phyloP scores from a whole-genome alignment of 305 asterid species.

The Fraxinus ornus region DNA sequence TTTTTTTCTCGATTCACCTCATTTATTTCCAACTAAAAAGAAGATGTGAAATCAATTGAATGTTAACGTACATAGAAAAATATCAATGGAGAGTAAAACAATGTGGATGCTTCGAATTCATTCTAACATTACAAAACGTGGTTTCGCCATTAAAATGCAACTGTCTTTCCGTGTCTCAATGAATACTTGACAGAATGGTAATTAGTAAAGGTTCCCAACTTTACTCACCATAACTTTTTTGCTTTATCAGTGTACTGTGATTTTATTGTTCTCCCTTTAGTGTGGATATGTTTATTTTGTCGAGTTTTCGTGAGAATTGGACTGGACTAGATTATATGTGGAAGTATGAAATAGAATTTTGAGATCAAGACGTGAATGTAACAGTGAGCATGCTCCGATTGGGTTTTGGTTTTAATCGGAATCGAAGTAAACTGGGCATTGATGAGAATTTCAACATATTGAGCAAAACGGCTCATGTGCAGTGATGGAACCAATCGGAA shows the following conservation, averaged over 20 bases:
- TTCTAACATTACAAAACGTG: neutral
- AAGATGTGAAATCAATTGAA: neutral
- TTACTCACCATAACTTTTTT: neutral
- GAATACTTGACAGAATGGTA: conserved; percentile 17
- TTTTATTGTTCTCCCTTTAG: neutral
- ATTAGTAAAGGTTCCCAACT: conserved; percentile 11
- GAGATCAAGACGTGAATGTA: neutral
- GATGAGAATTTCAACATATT: neutral
- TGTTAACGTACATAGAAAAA: neutral
- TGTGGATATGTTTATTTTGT: neutral
- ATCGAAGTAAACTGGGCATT: neutral
- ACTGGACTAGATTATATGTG: neutral
- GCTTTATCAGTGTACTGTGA: conserved; percentile 9
- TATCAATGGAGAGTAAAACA: neutral
- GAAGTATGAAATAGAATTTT: neutral
- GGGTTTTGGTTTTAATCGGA: neutral
- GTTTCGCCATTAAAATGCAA: neutral
- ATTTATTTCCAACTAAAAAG: neutral
- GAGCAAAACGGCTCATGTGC: neutral
- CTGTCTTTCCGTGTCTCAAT: neutral
- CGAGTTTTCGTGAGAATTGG: neutral
- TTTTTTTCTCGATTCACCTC: neutral
- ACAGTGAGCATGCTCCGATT: too few relatives aligned
- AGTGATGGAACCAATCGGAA: neutral
- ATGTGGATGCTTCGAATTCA: neutral